A percentile compares a stretch with the other conserved stretches of the same genome.
These are phyloP conservation scores for Angophora floribunda DNA, from an alignment of 345 rosid species.

Conservation along the genomic window DNA sequence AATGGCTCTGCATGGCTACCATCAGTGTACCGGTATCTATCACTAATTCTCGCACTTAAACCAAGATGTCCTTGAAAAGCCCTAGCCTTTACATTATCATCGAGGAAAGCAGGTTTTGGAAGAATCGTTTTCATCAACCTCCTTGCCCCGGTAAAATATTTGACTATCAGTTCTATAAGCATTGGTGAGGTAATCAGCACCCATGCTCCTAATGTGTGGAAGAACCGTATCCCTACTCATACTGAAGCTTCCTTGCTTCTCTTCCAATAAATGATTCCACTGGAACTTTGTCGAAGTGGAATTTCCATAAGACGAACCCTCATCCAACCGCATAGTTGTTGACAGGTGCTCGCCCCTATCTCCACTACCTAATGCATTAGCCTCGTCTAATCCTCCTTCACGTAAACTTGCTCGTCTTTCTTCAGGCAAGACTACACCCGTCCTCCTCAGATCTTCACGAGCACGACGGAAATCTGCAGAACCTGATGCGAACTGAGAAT, in stretches of 20 bases:
- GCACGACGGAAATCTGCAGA: background rate
- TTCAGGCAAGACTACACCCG: background rate
- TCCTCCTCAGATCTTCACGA: background rate
- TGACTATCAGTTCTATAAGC: background rate
- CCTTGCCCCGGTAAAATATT: background rate
- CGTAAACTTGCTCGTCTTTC: background rate
- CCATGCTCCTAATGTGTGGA: background rate
- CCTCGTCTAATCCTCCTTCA: background rate
- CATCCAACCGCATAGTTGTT: constrained; percentile 6
- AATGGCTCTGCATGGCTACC: background rate
- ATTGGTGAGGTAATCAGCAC: background rate
- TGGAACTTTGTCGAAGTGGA: constrained; percentile 16
- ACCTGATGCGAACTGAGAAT: background rate
- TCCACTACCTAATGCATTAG: background rate
- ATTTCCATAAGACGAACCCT: background rate
- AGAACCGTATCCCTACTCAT: background rate
- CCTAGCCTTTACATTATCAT: background rate
- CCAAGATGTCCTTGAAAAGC: background rate
- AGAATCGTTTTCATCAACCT: background rate
- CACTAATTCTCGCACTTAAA: background rate
- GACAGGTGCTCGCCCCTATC: background rate
- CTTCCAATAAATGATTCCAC: constrained; percentile 20
- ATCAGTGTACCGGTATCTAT: background rate
- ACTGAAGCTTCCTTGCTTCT: background rate
- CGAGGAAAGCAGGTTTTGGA: background rate